Conservation (phyloP, 2,329 filamentous ascomycete species). For the Diaporthe vexans region DNA sequence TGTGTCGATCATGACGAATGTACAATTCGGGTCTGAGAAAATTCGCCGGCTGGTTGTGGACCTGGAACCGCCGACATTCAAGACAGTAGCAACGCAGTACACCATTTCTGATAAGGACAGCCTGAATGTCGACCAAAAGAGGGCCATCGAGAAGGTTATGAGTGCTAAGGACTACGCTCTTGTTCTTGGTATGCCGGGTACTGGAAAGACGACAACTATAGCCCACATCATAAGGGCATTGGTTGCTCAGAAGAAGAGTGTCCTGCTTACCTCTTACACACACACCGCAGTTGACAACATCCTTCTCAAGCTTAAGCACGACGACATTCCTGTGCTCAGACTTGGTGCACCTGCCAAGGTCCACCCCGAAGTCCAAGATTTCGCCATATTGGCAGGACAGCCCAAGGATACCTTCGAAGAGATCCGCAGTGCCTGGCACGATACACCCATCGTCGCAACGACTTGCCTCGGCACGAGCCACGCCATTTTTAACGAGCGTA, state of each 20-base stretch:
- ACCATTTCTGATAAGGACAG: slow-evolving; percentile 71
- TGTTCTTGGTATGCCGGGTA: slow-evolving; percentile 98
- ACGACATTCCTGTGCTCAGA: slow-evolving; percentile 84
- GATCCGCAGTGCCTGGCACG: slow-evolving; percentile 86
- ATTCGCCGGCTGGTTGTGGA: slow-evolving; percentile 87
- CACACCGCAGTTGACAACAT: slow-evolving; percentile 99
- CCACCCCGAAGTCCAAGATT: slow-evolving; percentile 87
- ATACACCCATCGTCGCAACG: slow-evolving; percentile 90
- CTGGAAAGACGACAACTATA: slow-evolving; percentile 98
- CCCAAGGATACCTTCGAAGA: slow-evolving; percentile 85
- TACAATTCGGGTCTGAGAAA: slow-evolving; percentile 77
- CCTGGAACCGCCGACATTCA: slow-evolving; percentile 80
- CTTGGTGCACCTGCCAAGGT: slow-evolving; percentile 88
- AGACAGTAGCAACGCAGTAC: slow-evolving; percentile 73
- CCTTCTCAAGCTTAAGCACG: slow-evolving; percentile 86
- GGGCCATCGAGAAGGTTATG: slow-evolving; percentile 95
- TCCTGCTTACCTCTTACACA: slow-evolving; percentile 94
- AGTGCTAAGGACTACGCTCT: slow-evolving; percentile 94
- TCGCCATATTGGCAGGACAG: slow-evolving; percentile 82
- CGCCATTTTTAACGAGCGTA: slow-evolving; percentile 86
- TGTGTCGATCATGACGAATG: slow-evolving; percentile 89
- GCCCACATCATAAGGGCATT: slow-evolving; percentile 95
- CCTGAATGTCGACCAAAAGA: slow-evolving; percentile 89
- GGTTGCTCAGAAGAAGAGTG: slow-evolving; percentile 89
- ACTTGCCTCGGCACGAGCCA: slow-evolving; percentile 96